Evolutionary conservation across 495 filamentous ascomycete species (phyloP).

Genomic region (Hypoxylon intermedium): DNA sequence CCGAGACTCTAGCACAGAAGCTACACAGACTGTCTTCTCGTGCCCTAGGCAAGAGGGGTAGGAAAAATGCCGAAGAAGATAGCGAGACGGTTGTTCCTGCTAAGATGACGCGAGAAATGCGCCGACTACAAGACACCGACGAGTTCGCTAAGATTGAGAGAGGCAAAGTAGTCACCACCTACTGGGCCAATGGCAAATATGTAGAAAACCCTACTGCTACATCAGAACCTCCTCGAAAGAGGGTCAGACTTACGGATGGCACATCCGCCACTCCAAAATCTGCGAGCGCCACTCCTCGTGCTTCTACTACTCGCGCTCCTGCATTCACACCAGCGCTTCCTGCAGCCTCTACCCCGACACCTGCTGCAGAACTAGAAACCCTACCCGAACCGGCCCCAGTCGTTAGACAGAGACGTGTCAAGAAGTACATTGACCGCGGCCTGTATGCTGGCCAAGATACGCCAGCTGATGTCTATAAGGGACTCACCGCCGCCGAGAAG

Average conservation of each 20-base stretch:
- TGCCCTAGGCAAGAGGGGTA: slow-evolving; percentile 53
- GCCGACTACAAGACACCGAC: slow-evolving; percentile 59
- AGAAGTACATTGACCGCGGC: slow-evolving; percentile 80
- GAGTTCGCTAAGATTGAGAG: slow-evolving; percentile 60
- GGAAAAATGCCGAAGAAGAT: slow-evolving; percentile 53
- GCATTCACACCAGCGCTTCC: too few species aligned
- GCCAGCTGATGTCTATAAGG: slow-evolving; percentile 64
- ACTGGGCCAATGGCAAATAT: slow-evolving; percentile 63
- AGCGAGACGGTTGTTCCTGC: neutral
- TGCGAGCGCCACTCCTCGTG: too few species aligned
- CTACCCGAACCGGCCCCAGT: slow-evolving; percentile 47
- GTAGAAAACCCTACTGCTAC: slow-evolving; percentile 39
- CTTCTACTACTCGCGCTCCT: too few species aligned
- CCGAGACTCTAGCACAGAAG: slow-evolving; percentile 54
- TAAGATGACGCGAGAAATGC: slow-evolving; percentile 55
- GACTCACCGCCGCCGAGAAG: slow-evolving; percentile 62
- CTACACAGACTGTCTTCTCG: slow-evolving; percentile 41
- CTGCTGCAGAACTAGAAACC: slow-evolving; percentile 51
- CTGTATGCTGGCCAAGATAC: slow-evolving; percentile 86
- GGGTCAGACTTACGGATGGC: slow-evolving; percentile 50
- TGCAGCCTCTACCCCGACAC: slow-evolving; percentile 34
- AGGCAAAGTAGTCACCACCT: slow-evolving; percentile 54
- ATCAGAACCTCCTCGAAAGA: slow-evolving; percentile 50
- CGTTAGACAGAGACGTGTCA: slow-evolving; percentile 57
- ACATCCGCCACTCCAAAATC: slow-evolving; percentile 31